Evolutionary conservation across 192 early-diverging fungal species (phyloP), one percentile per base, ranked within the genome.

Genomic region (Coemansia guatemalensis): DNA sequence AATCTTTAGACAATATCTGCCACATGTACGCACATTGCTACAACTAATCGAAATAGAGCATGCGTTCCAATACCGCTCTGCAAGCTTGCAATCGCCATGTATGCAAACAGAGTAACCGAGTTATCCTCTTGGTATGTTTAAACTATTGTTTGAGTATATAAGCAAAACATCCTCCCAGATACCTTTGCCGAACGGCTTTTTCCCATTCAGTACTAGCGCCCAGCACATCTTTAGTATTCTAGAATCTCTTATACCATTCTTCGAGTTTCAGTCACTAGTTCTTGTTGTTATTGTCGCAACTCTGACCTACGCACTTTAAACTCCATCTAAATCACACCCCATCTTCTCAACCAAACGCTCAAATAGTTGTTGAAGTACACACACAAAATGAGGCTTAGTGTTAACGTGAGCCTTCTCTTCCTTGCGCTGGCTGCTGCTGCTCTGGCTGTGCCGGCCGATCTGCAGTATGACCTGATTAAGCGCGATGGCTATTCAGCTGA

Each of bases 381-480:
- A 14, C 26, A 26, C 24, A 27, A n/a, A 51, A 78, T 78, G 75
- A 71, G 65, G 41, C 57, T 71, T 17, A 55, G 68, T 25, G 32
- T 78, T 32, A 71, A 67, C 61, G 58, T 78, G 39, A 72, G 75
- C 50, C 54, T 71, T 49, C 68, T 78, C 27, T 68, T 78, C 55
- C 62, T 78, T 48, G 75, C 69, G 56, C 62, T 72, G 58, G 69
- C 75, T 2, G 62, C 68, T 3, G 74, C 68, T 48, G 65, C 65
- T 23, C 20, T 71, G 17, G 61, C 74, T 53, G 52, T 49, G n/a
- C 74, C 74, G 0, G 65, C 65, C n/a, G 65, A 71, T 50, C 49
- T 54, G 23, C 48, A 64, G 41, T 49, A 58, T 52, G 69, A 58
- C 1, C 54, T 71, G 35, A 63, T 63, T 58, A 78, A 78, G 58